These are phyloP conservation scores for Penicillium glabrum DNA, from an alignment of 2,329 filamentous ascomycete genomes.

Conservation along the genomic window DNA sequence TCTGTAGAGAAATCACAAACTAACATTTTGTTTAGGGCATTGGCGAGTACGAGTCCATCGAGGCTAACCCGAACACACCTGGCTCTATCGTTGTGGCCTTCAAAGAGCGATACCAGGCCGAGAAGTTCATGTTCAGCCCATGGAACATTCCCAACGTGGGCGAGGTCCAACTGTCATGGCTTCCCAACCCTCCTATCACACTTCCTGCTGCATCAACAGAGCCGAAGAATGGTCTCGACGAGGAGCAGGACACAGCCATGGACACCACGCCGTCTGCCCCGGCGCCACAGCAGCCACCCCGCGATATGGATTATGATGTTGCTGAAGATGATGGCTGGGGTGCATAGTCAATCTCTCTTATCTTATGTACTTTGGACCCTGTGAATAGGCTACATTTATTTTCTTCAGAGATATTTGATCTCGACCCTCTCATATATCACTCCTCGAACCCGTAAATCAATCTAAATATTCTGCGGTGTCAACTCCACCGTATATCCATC, in stretches of 20 bases:
- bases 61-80: slow-evolving; percentile 40
- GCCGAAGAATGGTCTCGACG: slow-evolving; percentile 24
- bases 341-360: slow-evolving; percentile 11
- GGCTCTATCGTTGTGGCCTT: slow-evolving; percentile 46
- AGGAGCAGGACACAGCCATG: slow-evolving; percentile 35
- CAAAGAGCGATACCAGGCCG: slow-evolving; percentile 53
- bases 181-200: slow-evolving; percentile 40
- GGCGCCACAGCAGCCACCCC: slow-evolving; percentile 19
- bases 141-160: slow-evolving; percentile 53
- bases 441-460: no score
- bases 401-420: not conserved
- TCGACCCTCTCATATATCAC: not conserved
- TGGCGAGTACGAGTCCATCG: slow-evolving; percentile 48
- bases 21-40: slow-evolving; percentile 36
- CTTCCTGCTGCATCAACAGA: slow-evolving; percentile 17
- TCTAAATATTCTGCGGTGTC: slow-evolving; percentile 29
- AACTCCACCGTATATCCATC: slow-evolving; percentile 38
- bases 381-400: slow-evolving; percentile 5
- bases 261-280: slow-evolving; percentile 18
- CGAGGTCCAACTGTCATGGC: slow-evolving; percentile 57
- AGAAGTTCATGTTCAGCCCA: slow-evolving; percentile 53
- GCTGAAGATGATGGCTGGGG: slow-evolving; percentile 51
- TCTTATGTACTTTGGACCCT: slow-evolving; percentile 4
- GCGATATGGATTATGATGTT: slow-evolving; percentile 52
- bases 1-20: not conserved